Base-by-base conservation (phyloP, 441 rosid genomes). In the Macaranga tanarius region DNA sequence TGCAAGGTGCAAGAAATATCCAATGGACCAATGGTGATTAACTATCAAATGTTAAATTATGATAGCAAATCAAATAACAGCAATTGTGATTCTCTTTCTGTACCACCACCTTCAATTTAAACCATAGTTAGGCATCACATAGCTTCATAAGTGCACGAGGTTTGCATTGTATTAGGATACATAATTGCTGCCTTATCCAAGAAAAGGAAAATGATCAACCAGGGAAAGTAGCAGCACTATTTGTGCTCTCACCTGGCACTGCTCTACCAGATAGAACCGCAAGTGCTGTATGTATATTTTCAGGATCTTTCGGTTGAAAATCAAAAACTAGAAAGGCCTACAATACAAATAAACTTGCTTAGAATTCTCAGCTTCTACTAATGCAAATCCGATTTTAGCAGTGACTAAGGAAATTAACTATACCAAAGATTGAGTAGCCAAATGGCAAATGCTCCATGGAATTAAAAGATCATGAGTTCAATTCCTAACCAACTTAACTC, bases 251-350 rank as follows among this genome's bases (percentile, higher is more conserved):
- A 90, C 98, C 97, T 67, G 93, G 85, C 25, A 86, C 67, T 45
- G 84, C 71, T 86, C 81, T 78, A 22, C 93, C 86, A 17, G 88
- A 86, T 62, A 91, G 25, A 70, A 81, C 85, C 51, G 86, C 89
- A 52, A 93, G 69, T 12, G 90, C 93, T 55, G 90, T 81, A 55
- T 50, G 81, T 74, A 86, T 64, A 72, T 84, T 80, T 76, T 89
- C 94, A 44, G 97, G 95, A 60, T 91, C 90, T 70, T 78, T 76
- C 10, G 95, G 97, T 82, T 91, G 97, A 76, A 90, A 93, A 87
- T 90, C 91, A 59, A 83, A 91, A 71, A 84, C 94, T 26, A 70
- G 5, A 48, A 69, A 15, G 3, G 73, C 86, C 95, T 91, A 15
- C 61, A 75, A 31, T 20, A 31, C 9, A 40, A n/a, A 64, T 20